A percentile compares a stretch with the other conserved stretches of the same genome.
phyloP scores from a whole-genome alignment of 140 eudicot genomes.

The Senecio squalidus region DNA sequence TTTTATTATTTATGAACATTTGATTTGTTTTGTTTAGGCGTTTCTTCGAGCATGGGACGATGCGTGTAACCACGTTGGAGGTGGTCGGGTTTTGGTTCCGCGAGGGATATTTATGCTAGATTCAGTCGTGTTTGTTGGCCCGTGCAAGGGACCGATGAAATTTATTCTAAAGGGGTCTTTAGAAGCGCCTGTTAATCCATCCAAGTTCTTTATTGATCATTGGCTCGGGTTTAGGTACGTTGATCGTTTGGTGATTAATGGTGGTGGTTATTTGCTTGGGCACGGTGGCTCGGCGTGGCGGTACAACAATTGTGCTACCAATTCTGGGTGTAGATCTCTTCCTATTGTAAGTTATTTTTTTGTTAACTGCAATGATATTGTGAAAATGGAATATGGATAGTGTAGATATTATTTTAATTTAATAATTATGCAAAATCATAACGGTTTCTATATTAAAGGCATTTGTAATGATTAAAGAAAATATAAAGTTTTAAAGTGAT shows the following conservation, averaged over 20 bases:
- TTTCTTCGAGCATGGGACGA: conserved; percentile 53
- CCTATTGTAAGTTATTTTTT: conserved; percentile 47
- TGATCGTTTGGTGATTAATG: conserved; percentile 31
- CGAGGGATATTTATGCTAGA: conserved; percentile 34
- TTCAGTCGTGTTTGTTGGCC: conserved; percentile 40
- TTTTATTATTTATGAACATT: not conserved
- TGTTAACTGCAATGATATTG: not conserved
- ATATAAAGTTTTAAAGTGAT: not conserved
- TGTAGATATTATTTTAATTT: not conserved
- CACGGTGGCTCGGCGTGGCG: conserved; percentile 41
- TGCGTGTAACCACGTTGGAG: conserved; percentile 48
- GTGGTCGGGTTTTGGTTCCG: conserved; percentile 32
- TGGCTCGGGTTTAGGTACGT: conserved; percentile 54
- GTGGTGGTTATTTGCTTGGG: conserved; percentile 64
- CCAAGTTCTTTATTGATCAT: conserved; percentile 25
- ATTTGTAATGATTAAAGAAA: not conserved
- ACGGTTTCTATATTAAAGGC: conserved; percentile 16
- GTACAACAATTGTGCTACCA: conserved; percentile 41
- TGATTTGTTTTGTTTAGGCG: conserved; percentile 36
- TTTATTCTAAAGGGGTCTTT: conserved; percentile 36
- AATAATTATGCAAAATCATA: not conserved
- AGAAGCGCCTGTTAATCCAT: conserved; percentile 31
- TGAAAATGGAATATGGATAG: conserved; percentile 2
- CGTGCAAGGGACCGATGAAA: conserved; percentile 31
- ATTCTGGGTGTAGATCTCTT: conserved; percentile 41